Base-by-base conservation (phyloP, 345 rosid species). In the Syzygium aromaticum region DNA sequence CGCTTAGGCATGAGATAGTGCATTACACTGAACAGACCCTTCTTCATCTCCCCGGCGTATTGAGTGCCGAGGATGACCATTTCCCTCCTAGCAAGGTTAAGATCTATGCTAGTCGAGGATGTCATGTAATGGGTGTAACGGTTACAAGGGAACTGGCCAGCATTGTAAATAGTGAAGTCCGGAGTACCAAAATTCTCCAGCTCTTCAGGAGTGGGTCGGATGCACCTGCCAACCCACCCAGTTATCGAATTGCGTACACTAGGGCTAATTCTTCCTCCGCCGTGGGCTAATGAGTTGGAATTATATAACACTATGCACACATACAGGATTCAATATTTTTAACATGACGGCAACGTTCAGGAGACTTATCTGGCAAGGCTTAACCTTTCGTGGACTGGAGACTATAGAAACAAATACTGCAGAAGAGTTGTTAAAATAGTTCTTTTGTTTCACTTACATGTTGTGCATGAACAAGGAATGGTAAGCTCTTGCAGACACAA, bases 1-100 rank as follows among this genome's bases (percentile, higher is more conserved):
- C 98, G 99, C 94, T 93, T 96, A 91, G 99, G 99, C 99, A 97
- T 97, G 93, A 97, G 98, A 95, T 96, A 96, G 92, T 97, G 99
- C 99, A 97, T 97, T 57, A 97, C 98, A 90, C 99, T 86, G 94
- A 97, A 97, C 84, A 97, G 98, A 86, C 99, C 99, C 90, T 97
- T 97, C 96, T 96, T 97, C 99, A 97, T 97, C 92, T 98, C 99
- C 90, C 99, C 99, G 54, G 99, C 99, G 89, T 98, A 98, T 87
- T 96, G 99, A 49, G 99, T 96, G 85, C 99, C 98, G 77, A 96
- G 98, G 90, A 97, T 97, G 91, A 96, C 99, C 99, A 97, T 96
- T 94, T 97, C 99, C 92, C 93, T 95, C 91, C 99, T 95, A 89
- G 93, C 94, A 56, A 97, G 97, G 92, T 97, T 96, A 91, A 97